These are phyloP conservation scores for Leccinum olivaceopallidum DNA, from an alignment of 768 basidiomycete species.

Conservation along the genomic window DNA sequence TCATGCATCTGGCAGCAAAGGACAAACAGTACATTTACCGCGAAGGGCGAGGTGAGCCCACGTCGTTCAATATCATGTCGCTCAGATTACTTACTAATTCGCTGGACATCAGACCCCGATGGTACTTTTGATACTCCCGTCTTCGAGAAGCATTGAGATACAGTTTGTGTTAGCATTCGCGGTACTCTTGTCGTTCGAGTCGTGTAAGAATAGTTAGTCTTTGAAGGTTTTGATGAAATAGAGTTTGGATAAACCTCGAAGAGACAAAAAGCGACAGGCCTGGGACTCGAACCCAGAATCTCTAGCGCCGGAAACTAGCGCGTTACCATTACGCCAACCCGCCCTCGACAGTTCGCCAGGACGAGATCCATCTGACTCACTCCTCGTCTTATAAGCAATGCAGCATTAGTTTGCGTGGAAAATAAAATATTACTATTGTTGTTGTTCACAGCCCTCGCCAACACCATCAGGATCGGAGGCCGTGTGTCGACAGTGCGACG, in stretches of 20 bases:
- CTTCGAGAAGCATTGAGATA: slow-evolving; percentile 28
- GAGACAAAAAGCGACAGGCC: slow-evolving; percentile 48
- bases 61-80: too few relatives aligned
- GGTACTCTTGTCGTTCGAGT: neutral
- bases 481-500: too few relatives aligned
- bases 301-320: slow-evolving; percentile 66
- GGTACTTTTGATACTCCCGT: slow-evolving; percentile 47
- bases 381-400: too few relatives aligned
- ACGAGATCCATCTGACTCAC: neutral
- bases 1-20: slow-evolving; percentile 62
- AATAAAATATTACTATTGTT: too few relatives aligned
- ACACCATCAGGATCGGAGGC: too few relatives aligned
- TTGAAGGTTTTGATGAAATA: neutral
- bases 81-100: neutral
- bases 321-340: slow-evolving; percentile 68
- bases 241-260: neutral
- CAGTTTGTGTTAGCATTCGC: too few relatives aligned
- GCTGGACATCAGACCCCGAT: slow-evolving; percentile 30
- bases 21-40: slow-evolving; percentile 61
- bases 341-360: slow-evolving; percentile 25
- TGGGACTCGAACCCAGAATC: slow-evolving; percentile 65
- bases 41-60: slow-evolving; percentile 52
- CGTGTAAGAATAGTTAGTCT: neutral
- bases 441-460: too few relatives aligned
- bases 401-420: too few relatives aligned